These are phyloP conservation scores for Xylariaceae sp. DNA, from an alignment of 2,329 filamentous ascomycete genomes.

Conservation along the genomic window DNA sequence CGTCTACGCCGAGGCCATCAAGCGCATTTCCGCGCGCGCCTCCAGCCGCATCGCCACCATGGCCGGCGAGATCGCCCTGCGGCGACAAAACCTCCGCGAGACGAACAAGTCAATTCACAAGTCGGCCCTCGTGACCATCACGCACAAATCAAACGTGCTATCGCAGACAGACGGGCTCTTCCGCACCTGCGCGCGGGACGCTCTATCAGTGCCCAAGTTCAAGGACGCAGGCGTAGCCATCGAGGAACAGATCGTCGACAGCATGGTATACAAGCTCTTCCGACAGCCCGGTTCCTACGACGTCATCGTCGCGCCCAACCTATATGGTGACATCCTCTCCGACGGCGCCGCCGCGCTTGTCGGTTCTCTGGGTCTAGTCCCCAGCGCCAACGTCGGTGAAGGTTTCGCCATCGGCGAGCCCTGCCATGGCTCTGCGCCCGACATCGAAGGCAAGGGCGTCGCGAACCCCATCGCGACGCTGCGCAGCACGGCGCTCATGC, in stretches of 20 bases:
- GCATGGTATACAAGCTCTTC: constrained; percentile 99
- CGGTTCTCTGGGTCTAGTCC: constrained; percentile 89
- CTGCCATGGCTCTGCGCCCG: constrained; percentile 94
- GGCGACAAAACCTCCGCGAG: constrained; percentile 81
- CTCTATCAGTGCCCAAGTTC: constrained; percentile 72
- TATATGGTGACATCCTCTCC: constrained; percentile 96
- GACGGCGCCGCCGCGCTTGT: constrained; percentile 95
- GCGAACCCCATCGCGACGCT: constrained; percentile 97
- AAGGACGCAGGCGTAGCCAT: constrained; percentile 61
- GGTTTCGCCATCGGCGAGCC: constrained; percentile 96
- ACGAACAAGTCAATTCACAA: constrained; percentile 65
- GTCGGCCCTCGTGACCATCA: constrained; percentile 85
- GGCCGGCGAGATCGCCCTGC: constrained; percentile 91
- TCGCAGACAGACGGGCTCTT: constrained; percentile 97
- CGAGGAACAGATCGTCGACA: constrained; percentile 98
- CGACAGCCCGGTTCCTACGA: constrained; percentile 94
- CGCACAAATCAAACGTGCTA: constrained; percentile 97
- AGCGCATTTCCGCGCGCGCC: constrained; percentile 90
- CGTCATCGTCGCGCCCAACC: constrained; percentile 95
- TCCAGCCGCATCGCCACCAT: constrained; percentile 87
- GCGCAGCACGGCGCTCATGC: constrained; percentile 88
- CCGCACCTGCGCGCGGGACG: constrained; percentile 77
- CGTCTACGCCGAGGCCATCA: constrained; percentile 95
- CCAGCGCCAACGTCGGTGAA: constrained; percentile 93
- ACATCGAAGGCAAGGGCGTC: constrained; percentile 91